Conservation (phyloP, 179 eudicot species). For the Vitellaria paradoxa region DNA sequence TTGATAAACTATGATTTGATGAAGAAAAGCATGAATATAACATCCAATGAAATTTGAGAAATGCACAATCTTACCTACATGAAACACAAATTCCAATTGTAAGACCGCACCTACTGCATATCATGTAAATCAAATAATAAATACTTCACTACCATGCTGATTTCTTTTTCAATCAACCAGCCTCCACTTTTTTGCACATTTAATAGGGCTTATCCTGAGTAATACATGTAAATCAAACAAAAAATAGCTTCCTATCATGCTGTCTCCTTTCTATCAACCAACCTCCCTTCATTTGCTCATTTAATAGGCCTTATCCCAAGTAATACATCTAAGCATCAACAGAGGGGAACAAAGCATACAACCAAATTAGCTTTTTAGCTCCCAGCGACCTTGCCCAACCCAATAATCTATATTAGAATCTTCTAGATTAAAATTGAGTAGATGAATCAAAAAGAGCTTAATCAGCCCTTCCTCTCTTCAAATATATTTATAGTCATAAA, state of each 20-base stretch:
- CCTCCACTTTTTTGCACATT: no score
- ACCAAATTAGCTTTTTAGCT: no score
- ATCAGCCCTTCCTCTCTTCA: no score
- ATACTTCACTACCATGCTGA: neutral
- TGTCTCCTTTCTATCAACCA: no score
- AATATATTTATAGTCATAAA: no score
- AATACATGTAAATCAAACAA: no score
- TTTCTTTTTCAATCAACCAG: neutral
- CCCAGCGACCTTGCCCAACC: no score
- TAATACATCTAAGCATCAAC: neutral
- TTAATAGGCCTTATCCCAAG: neutral
- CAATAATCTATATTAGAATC: no score
- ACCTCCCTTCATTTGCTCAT: neutral
- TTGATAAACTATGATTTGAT: constrained; percentile 46
- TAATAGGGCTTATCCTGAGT: no score
- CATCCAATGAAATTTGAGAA: constrained; percentile 32
- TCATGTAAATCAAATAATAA: neutral
- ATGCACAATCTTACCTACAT: constrained; percentile 38
- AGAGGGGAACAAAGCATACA: neutral
- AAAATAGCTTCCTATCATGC: no score
- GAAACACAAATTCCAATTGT: constrained; percentile 14
- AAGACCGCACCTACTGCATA: neutral
- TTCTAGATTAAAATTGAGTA: no score
- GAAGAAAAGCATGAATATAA: constrained; percentile 33
- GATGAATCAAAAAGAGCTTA: no score